These are phyloP conservation scores for Hamamelis virginiana DNA, from an alignment of 164 flowering plant species.

Conservation along the genomic window DNA sequence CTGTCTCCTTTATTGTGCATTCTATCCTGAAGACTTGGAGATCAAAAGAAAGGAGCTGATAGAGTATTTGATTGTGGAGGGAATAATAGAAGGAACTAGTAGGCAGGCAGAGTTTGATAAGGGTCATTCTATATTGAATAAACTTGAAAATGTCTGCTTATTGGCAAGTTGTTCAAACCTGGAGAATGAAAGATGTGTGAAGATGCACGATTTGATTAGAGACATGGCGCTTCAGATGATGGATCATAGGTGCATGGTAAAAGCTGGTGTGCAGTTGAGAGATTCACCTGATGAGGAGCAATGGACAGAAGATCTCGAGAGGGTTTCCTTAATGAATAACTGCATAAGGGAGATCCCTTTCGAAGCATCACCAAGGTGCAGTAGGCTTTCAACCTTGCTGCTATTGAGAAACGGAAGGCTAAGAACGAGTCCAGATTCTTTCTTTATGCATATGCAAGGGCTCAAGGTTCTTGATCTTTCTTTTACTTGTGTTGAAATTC, in stretches of 20 bases:
- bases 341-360: neutral
- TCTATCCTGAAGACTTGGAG: constrained; percentile 13
- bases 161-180: constrained; percentile 6
- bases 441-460: constrained; percentile 21
- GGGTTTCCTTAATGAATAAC: constrained; percentile 14
- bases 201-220: constrained; percentile 42
- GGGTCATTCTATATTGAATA: constrained; percentile 24
- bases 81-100: constrained; percentile 16
- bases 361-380: constrained; percentile 13
- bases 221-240: constrained; percentile 30
- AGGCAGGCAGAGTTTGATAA: constrained; percentile 15
- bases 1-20: constrained; percentile 4
- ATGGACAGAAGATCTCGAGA: constrained; percentile 15
- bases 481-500: neutral
- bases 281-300: constrained; percentile 9
- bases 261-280: constrained; percentile 7
- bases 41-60: constrained; percentile 12
- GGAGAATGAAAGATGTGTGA: constrained; percentile 10
- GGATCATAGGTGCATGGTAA: constrained; percentile 12
- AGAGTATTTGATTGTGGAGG: constrained; percentile 21
- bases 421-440: constrained; percentile 6
- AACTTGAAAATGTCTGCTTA: constrained; percentile 15
- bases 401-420: constrained; percentile 4
- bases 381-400: constrained; percentile 20
- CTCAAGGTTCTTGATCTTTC: constrained; percentile 21